These are phyloP conservation scores for Moniliella sp. DNA, from an alignment of 1,284 basidiomycete genomes.

Conservation along the genomic window DNA sequence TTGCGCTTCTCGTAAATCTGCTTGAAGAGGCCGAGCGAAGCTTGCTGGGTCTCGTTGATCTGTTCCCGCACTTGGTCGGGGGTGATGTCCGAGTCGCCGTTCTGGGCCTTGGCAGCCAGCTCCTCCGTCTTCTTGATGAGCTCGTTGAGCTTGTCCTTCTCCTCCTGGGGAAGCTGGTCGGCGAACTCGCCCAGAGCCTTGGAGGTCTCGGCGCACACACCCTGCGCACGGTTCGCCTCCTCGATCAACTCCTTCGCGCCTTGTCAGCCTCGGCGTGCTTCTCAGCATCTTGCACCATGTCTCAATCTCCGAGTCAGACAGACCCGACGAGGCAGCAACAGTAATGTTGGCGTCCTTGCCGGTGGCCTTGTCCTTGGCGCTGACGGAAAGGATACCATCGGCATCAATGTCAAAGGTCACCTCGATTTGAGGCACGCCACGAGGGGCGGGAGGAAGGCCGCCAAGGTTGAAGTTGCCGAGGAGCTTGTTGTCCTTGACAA, in stretches of 20 bases:
- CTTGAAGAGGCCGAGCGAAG: conserved; percentile 88
- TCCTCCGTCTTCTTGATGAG: conserved; percentile 67
- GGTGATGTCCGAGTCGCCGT: conserved; percentile 63
- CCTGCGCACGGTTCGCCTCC: conserved; percentile 89
- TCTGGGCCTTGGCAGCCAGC: conserved; percentile 72
- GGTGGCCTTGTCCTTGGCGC: conserved; percentile 88
- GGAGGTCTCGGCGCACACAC: conserved; percentile 79
- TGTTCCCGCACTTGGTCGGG: conserved; percentile 74
- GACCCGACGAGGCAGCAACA: conserved; percentile 75
- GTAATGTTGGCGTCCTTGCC: conserved; percentile 92
- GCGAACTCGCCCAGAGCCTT: conserved; percentile 95
- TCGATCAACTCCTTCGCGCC: conserved; percentile 70
- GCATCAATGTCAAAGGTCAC: conserved; percentile 98
- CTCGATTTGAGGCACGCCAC: conserved; percentile 93
- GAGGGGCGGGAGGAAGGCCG: conserved; percentile 86
- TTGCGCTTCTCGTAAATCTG: conserved; percentile 87
- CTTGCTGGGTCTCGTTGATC: conserved; percentile 81
- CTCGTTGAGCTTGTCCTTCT: conserved; percentile 58
- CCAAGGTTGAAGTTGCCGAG: conserved; percentile 76
- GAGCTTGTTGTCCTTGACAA: conserved; percentile 89
- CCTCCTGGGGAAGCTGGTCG: conserved; percentile 75
- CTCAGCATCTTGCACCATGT: conserved; percentile 86
- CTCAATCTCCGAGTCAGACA: conserved; percentile 88
- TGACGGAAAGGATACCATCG: conserved; percentile 90
- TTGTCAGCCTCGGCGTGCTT: conserved; percentile 54